Conservation (phyloP, 2,329 filamentous ascomycete species). For the Colletotrichum aenigma region DNA sequence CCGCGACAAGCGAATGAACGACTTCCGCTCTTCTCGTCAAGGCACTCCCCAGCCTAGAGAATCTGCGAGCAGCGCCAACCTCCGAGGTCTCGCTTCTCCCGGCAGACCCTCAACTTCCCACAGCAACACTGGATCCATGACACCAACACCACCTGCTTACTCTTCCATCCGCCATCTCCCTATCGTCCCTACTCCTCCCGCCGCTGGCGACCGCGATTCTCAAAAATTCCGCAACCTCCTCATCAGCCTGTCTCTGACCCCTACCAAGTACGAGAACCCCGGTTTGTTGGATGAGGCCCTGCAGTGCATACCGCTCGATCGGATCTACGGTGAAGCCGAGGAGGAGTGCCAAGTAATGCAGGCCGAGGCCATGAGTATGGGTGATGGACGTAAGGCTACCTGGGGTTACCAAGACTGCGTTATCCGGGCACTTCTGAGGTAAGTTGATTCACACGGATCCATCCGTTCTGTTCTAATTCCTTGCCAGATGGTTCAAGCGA, state of each 20-base stretch:
- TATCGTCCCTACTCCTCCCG: constrained; percentile 74
- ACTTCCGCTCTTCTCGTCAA: constrained; percentile 65
- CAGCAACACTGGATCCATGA: constrained; percentile 26
- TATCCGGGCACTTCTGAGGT: constrained; percentile 81
- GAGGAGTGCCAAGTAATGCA: constrained; percentile 89
- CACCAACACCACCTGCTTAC: constrained; percentile 50
- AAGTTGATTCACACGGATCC: neutral
- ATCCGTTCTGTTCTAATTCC: neutral
- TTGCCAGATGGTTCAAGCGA: constrained; percentile 85
- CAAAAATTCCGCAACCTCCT: constrained; percentile 83
- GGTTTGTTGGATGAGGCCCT: constrained; percentile 92
- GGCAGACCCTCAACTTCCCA: constrained; percentile 53
- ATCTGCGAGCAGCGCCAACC: constrained; percentile 53
- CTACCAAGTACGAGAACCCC: constrained; percentile 94
- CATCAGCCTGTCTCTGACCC: constrained; percentile 84
- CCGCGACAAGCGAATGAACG: constrained; percentile 85
- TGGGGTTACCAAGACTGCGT: constrained; percentile 99
- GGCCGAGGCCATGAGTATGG: constrained; percentile 87
- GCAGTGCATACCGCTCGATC: constrained; percentile 82
- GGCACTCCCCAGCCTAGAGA: constrained; percentile 59
- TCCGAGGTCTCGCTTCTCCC: constrained; percentile 43
- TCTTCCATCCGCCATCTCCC: constrained; percentile 55
- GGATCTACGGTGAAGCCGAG: constrained; percentile 92
- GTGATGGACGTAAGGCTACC: constrained; percentile 77
- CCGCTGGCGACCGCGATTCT: constrained; percentile 65